Percentiles rank a stretch among this genome's conserved stretches.
Conservation (phyloP, 345 rosid genomes). For the Lenwebbia sp. region DNA sequence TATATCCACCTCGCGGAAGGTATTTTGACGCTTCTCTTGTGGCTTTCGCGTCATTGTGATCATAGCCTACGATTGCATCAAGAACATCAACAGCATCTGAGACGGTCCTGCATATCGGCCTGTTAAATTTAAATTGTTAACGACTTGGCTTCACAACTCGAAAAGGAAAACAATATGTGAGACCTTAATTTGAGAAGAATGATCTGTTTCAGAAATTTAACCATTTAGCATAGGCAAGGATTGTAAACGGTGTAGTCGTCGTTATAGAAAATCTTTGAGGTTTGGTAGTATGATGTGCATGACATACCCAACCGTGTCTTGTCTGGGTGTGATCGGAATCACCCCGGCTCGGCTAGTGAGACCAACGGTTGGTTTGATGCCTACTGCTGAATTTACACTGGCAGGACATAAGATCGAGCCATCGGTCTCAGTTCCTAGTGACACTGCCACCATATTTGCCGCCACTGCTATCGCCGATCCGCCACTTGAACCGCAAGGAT, state of each 20-base stretch:
- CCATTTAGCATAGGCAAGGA: background rate
- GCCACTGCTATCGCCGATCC: conserved; percentile 4
- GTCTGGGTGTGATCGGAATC: conserved; percentile 50
- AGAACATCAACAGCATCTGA: conserved; percentile 45
- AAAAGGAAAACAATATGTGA: background rate
- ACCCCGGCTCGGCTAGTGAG: conserved; percentile 77
- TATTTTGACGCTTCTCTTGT: conserved; percentile 22
- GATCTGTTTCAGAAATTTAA: background rate
- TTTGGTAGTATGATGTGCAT: background rate
- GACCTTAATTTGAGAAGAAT: background rate
- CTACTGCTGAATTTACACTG: conserved; percentile 45
- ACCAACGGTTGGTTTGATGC: conserved; percentile 65
- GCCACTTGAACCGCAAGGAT: conserved; percentile 9
- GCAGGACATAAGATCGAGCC: conserved; percentile 65
- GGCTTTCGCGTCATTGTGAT: conserved; percentile 23
- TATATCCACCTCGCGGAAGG: conserved; percentile 41
- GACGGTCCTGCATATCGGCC: conserved; percentile 53
- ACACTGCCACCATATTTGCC: conserved; percentile 21
- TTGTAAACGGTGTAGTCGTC: background rate
- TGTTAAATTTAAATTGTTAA: background rate
- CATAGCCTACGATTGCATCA: conserved; percentile 46
- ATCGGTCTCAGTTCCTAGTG: conserved; percentile 62
- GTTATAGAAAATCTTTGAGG: background rate
- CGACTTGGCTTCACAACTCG: background rate
- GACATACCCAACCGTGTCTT: conserved; percentile 52